Evolutionary conservation across 139 green algal species (phyloP).

Genomic region (Coelastrella sp.): DNA sequence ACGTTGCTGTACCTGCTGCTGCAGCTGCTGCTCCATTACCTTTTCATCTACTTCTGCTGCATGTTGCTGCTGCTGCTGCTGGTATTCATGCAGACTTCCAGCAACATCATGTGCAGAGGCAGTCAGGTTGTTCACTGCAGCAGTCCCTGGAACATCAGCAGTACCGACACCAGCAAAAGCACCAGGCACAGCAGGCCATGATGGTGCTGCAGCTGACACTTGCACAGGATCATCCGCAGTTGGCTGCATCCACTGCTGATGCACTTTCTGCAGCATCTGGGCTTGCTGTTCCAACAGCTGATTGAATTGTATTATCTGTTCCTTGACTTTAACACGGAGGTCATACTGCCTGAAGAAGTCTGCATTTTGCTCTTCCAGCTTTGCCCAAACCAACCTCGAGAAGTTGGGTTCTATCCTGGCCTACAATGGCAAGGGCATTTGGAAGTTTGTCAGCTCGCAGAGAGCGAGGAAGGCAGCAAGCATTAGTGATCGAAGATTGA

Average conservation of each 20-base stretch:
- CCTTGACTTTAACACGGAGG: constrained; percentile 87
- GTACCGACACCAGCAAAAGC: constrained; percentile 6
- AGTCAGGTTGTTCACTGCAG: background rate
- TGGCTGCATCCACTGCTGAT: background rate
- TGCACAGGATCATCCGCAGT: too few relatives aligned
- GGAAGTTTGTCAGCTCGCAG: background rate
- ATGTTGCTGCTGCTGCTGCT: background rate
- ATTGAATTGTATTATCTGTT: constrained; percentile 96
- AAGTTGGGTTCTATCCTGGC: constrained; percentile 84
- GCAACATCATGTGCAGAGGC: too few relatives aligned
- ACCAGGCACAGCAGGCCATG: background rate
- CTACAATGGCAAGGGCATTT: background rate
- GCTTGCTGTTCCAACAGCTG: constrained; percentile 91
- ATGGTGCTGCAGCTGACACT: background rate
- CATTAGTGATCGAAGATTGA: too few relatives aligned
- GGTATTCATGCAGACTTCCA: background rate
- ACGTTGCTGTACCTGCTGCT: constrained; percentile 21
- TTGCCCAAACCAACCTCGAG: constrained; percentile 92
- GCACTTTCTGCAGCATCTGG: constrained; percentile 31
- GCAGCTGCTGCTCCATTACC: constrained; percentile 13
- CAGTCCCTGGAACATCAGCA: background rate
- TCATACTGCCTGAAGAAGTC: constrained; percentile 94
- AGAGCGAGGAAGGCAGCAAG: background rate
- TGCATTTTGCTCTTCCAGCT: constrained; percentile 95
- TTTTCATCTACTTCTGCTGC: background rate